A percentile compares a stretch with the other conserved stretches of the same genome.
phyloP scores from a whole-genome alignment of 2,329 filamentous ascomycete species.

The Aspergillus ochraceoroseus region DNA sequence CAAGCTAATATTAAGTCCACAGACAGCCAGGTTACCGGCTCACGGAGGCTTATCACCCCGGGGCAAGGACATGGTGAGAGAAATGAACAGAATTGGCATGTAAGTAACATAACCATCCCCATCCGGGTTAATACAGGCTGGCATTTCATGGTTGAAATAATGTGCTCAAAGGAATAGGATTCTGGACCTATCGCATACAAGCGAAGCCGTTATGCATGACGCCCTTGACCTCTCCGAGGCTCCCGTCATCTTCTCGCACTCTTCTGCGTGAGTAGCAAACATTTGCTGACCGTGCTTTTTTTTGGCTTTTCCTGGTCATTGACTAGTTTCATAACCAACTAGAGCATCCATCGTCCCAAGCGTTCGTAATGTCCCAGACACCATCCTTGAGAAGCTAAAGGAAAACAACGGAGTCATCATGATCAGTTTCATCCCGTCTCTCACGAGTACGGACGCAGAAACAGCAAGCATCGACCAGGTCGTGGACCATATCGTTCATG shows the following conservation, averaged over 20 bases:
- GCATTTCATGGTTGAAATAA: neutral
- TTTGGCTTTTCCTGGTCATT: neutral
- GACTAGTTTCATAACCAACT: neutral
- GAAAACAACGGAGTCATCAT: constrained; percentile 42
- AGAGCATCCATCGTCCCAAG: constrained; percentile 18
- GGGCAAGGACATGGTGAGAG: constrained; percentile 11
- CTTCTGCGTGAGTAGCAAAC: constrained; percentile 21
- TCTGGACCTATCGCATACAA: constrained; percentile 27
- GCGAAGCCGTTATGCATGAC: constrained; percentile 21
- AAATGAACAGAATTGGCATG: constrained; percentile 31
- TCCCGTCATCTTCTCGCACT: constrained; percentile 27
- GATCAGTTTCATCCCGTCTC: constrained; percentile 36
- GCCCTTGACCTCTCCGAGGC: constrained; percentile 19
- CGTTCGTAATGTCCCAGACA: constrained; percentile 42
- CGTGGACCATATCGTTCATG: constrained; percentile 38
- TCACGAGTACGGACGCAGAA: constrained; percentile 23
- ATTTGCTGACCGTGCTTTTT: constrained; percentile 12
- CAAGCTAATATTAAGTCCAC: neutral
- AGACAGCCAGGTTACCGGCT: neutral
- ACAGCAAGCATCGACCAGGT: constrained; percentile 30
- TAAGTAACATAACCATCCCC: neutral
- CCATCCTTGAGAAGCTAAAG: constrained; percentile 35
- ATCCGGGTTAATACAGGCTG: neutral
- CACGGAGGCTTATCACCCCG: neutral
- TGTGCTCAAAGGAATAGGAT: constrained; percentile 12